Evolutionary conservation across 2,329 filamentous ascomycete genomes (phyloP), one percentile per base, ranked within the genome.

Genomic region (Aureobasidium subglaciale): DNA sequence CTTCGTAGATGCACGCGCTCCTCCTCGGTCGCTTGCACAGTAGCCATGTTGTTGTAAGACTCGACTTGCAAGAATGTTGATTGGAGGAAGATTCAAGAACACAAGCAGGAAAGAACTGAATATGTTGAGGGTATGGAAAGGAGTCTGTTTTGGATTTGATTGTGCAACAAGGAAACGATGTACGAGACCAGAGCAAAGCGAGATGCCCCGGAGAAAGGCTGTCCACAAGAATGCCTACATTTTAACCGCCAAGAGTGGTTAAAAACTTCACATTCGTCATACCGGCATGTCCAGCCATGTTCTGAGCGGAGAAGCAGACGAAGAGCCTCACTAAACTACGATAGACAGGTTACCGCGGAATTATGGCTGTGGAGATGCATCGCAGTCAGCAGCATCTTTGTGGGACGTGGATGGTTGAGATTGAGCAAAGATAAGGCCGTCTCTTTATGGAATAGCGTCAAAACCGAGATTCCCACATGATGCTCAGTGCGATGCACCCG

Each of bases 1-100:
- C 59, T 60, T n/a, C 58, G 59, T 29, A 63, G 49, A 20, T 63
- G 58, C 20, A 59, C 48, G 38, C 59, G 53, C 20, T 65, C 62
- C 55, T 66, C 62, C 16, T 60, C 42, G 20, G 59, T 62, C 11
- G 59, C 49, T 27, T 52, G 43, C 13, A 50, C 13, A 9, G 49
- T 29, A 30, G 48, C 48, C 59, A 61, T 63, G 10, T 35, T 63
- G 10, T 35, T 59, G 40, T 50, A 29, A 20, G 40, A 25, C 46
- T 32, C 40, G 7, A 15, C n/a, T 10, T 48, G 20, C 43, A 29
- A 35, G 2, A 29, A 11, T 13, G 6, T 8, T 16, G 5, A 22
- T 16, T 25, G n/a, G n/a, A 20, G 24, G 15, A 48, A 25, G 8
- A 16, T 18, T 16, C 13, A 24, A 25, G 18, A 18, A 15, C 13